Conservation (phyloP, 495 filamentous ascomycete species). For the Neurospora africana region DNA sequence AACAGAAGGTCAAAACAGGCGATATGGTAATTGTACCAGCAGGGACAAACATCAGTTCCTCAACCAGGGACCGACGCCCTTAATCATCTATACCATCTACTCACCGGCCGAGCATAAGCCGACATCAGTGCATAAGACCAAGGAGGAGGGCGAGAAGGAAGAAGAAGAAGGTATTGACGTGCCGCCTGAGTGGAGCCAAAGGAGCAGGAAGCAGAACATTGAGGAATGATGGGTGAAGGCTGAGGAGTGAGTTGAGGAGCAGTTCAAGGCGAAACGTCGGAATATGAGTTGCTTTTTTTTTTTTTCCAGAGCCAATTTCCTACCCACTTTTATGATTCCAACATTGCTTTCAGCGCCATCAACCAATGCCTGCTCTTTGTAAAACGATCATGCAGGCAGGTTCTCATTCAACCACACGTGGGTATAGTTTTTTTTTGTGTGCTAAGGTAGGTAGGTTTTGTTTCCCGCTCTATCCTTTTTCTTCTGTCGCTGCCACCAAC, state of each 20-base stretch:
- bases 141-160: conserved; percentile 49
- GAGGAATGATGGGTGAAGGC: conserved; percentile 40
- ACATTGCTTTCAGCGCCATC: not conserved
- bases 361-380: not conserved
- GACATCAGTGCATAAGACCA: conserved; percentile 48
- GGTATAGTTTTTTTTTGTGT: not conserved
- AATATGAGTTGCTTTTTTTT: not conserved
- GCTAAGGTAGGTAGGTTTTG: no score
- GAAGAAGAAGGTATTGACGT: conserved; percentile 53
- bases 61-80: conserved; percentile 41
- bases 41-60: conserved; percentile 58
- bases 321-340: not conserved
- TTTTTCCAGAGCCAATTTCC: not conserved
- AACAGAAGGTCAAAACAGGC: conserved; percentile 46
- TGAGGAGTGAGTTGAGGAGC: conserved; percentile 2
- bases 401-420: not conserved
- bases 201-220: conserved; percentile 49
- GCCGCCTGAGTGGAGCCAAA: conserved; percentile 46
- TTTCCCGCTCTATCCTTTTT: not conserved
- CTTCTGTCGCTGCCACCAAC: not conserved
- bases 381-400: not conserved
- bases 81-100: conserved; percentile 54
- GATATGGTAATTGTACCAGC: conserved; percentile 56
- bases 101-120: conserved; percentile 49
- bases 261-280: not conserved